These are phyloP conservation scores for Phylloporus rhodoxanthus DNA, from an alignment of 768 basidiomycete genomes.

Conservation along the genomic window DNA sequence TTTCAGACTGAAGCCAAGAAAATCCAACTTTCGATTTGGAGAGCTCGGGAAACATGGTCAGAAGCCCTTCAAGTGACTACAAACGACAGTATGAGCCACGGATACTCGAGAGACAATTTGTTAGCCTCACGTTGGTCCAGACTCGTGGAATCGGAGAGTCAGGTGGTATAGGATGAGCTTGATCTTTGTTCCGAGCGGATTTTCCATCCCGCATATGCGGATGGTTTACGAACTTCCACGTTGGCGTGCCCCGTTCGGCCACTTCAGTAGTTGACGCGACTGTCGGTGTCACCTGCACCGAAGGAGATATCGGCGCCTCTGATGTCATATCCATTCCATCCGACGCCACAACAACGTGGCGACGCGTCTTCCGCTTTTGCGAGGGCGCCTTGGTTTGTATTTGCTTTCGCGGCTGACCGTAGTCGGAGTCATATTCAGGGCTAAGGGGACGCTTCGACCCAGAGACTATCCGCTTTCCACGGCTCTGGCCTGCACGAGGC, in stretches of 20 bases:
- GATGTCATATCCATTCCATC: not conserved
- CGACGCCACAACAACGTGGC: not conserved
- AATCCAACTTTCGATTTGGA: conserved; percentile 15
- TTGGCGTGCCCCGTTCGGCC: not conserved
- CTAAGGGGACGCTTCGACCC: conserved; percentile 17
- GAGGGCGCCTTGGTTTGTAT: not conserved
- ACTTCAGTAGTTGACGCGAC: not conserved
- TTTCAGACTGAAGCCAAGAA: conserved; percentile 26
- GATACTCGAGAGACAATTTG: not conserved
- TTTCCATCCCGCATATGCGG: not conserved
- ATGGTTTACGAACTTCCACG: conserved; percentile 20
- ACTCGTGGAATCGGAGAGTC: conserved; percentile 15
- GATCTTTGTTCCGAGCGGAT: not conserved
- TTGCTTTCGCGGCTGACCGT: conserved; percentile 8
- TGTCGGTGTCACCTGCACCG: not conserved
- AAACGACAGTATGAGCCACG: conserved; percentile 1
- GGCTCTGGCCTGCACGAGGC: not conserved
- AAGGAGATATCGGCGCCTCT: not conserved
- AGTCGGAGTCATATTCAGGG: not conserved
- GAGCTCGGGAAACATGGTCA: conserved; percentile 23
- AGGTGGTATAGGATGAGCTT: not conserved
- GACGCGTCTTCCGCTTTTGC: not conserved
- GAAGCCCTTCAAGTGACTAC: conserved; percentile 21
- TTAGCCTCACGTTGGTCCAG: conserved; percentile 25
- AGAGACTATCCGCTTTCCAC: not conserved